Evolutionary conservation across 148 eudicot genomes (phyloP), one percentile per base, ranked within the genome.

Genomic region (Salicornia ramosissima): DNA sequence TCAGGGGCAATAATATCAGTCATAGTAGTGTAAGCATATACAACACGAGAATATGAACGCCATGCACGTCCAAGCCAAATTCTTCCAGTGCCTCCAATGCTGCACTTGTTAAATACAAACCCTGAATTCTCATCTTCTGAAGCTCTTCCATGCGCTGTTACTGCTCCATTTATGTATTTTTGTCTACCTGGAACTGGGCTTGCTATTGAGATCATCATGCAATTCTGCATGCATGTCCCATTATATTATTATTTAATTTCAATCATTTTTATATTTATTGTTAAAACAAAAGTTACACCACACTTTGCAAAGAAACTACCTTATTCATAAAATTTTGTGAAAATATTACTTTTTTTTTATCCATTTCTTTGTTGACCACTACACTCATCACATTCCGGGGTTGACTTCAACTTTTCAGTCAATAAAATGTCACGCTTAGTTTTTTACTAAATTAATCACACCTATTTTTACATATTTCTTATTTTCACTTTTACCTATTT

Each of bases 31-130:
- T 81, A 84, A 21, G 97, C 88, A 51, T 81, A 90, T 29, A 90
- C 80, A 16, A 88, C 98, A 15, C 82, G 88, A 24, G 98, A 87
- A 80, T 78, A 94, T 5, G 98, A 88, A 58, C 97, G 80, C 98
- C 98, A 94, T 16, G 98, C 98, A 68, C 97, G 83, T 0, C 98
- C 98, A 0, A 94, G 78, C 98, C 97, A 94, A 45, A 94, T 82
- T 51, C 98, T 76, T 56, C 98, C 98, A 0, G 89, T 90, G 5
- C 98, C 98, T 31, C 98, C 97, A 13, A 94, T 72, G 71, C 59
- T 80, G 72, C 98, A 88, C 52, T 86, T 94, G 66, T 84, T 79
- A 45, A 94, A 94, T 1, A 83, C 87, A 70, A 80, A 94, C 19
- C 98, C 98, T 10, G 89, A 88, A 69, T 90, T 82, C 47, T 94